These are phyloP conservation scores for Mycena filopes DNA, from an alignment of 768 basidiomycete species.

Conservation along the genomic window DNA sequence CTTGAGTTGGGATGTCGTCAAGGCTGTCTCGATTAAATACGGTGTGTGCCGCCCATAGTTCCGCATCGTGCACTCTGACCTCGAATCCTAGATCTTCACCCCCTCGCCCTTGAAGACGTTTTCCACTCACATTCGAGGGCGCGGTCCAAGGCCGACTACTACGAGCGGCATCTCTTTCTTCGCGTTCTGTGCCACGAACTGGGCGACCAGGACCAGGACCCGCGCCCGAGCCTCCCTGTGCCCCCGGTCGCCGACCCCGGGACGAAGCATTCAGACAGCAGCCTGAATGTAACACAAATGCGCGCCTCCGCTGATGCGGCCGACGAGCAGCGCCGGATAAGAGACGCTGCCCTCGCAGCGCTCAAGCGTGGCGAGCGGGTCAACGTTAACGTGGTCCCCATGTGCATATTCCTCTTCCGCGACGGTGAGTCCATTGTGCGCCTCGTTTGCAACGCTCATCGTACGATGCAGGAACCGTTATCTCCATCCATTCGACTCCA, in stretches of 20 bases:
- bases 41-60: slow-evolving; percentile 47
- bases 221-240: slow-evolving; percentile 36
- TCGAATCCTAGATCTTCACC: slow-evolving; percentile 64
- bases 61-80: neutral
- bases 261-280: neutral
- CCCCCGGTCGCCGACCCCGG: slow-evolving; percentile 47
- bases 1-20: slow-evolving; percentile 77
- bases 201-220: slow-evolving; percentile 32
- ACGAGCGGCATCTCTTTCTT: slow-evolving; percentile 74
- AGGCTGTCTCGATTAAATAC: slow-evolving; percentile 71
- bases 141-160: slow-evolving; percentile 79
- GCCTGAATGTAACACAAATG: slow-evolving; percentile 15
- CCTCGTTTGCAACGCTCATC: slow-evolving; percentile 6
- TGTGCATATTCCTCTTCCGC: slow-evolving; percentile 75
- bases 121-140: slow-evolving; percentile 63
- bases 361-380: slow-evolving; percentile 62
- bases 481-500: slow-evolving; percentile 64
- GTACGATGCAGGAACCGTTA: slow-evolving; percentile 61
- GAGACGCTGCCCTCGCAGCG: slow-evolving; percentile 19
- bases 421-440: slow-evolving; percentile 56
- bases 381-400: slow-evolving; percentile 61
- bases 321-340: slow-evolving; percentile 5
- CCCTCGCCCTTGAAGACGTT: slow-evolving; percentile 76
- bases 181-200: slow-evolving; percentile 76
- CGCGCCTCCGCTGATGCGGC: slow-evolving; percentile 7